Base-by-base conservation (phyloP, 768 basidiomycete species). In the Mycena capillaripes region DNA sequence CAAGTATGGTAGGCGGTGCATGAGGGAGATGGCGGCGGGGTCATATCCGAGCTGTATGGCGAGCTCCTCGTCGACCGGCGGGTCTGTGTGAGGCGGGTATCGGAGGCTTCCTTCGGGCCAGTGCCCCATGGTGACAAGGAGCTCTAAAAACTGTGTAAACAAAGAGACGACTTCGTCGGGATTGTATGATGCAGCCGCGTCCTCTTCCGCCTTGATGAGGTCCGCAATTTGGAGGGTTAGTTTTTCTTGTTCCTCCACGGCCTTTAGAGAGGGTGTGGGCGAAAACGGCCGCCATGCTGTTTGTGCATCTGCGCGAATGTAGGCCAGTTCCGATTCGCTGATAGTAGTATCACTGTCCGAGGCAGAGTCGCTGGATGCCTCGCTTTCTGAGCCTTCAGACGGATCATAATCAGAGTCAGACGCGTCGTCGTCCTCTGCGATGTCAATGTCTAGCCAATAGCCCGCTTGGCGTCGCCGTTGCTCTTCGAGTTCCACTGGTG, bases 41-140 rank as follows among this genome's bases (percentile, higher is more conserved):
- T 46, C 25, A 52, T 69, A 73, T 25, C 72, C 72, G n/a, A 73
- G 57, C 57, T 55, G 27, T 11, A 52, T n/a, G 3, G 72, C 72
- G n/a, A 61, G 68, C 17, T 27, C 50, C 25, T 34, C 44, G 32
- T 73, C 52, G 36, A 70, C 52, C 4, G 62, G 61, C 12, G 61
- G 48, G 9, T 59, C 27, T 4, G 48, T 64, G 29, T 70, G 72
- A 2, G 72, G 72, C 14, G 71, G 17, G 40, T 72, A 68, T 1
- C 19, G 38, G 17, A 70, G n/a, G 42, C 59, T 56, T 8, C 59
- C 72, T 27, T 64, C 63, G 1, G 63, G 50, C 63, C 72, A 70
- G 32, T 66, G 72, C 19, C 72, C 68, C 72, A 73, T 73, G 4
- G 36, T 48, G 12, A 66, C 40, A 17, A 73, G 32, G 7, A 70